Evolutionary conservation across 768 basidiomycete genomes (phyloP).

Genomic region (Phanerodontia chrysosporium): DNA sequence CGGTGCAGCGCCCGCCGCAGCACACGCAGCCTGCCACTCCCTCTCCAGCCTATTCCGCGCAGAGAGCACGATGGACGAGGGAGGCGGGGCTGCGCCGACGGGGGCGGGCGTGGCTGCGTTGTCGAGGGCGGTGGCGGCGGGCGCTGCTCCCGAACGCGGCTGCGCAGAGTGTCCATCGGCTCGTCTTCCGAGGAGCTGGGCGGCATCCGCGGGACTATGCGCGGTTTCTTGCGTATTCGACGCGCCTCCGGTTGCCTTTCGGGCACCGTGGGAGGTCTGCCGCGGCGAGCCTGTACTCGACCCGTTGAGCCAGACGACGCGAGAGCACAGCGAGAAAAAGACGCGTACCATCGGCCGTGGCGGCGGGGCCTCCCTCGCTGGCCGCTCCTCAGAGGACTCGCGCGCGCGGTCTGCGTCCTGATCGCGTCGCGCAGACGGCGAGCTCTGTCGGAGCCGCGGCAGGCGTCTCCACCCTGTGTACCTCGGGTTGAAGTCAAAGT

Average conservation of each 20-base stretch:
- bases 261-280: neutral
- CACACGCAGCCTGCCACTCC: slow-evolving; percentile 28
- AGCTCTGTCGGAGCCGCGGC: neutral
- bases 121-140: neutral
- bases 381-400: neutral
- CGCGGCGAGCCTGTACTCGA: neutral
- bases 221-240: neutral
- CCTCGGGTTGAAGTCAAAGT: neutral
- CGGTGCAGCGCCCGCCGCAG: slow-evolving; percentile 24
- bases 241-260: neutral
- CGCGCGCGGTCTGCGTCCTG: neutral
- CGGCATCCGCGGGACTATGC: neutral
- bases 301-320: neutral
- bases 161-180: no score
- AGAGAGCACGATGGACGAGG: neutral
- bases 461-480: neutral
- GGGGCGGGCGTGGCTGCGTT: neutral
- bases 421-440: neutral
- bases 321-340: neutral
- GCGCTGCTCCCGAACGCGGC: no score
- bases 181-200: neutral
- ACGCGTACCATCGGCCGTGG: neutral
- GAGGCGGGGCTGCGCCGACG: neutral
- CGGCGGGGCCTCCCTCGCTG: neutral
- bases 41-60: neutral